Evolutionary conservation across 305 asterid genomes (phyloP).

Genomic region (Fraxinus albicans): DNA sequence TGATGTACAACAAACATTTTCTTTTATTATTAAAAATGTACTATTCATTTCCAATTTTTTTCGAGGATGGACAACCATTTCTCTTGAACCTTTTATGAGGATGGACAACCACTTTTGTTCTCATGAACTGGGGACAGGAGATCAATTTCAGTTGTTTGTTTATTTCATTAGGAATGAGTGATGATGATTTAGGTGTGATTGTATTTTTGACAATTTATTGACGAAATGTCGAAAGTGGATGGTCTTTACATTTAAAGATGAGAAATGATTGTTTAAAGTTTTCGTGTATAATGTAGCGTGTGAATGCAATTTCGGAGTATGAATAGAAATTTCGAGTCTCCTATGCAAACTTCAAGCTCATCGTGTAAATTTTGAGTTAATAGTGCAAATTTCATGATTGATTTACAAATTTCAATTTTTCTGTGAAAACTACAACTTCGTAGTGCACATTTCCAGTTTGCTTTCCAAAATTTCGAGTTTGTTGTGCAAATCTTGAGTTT

Average conservation of each 20-base stretch:
- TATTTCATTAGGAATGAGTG: neutral
- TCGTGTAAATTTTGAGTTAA: neutral
- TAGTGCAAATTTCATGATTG: neutral
- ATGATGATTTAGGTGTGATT: neutral
- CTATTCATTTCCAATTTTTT: neutral
- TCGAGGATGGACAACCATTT: too few relatives aligned
- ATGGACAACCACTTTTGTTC: too few relatives aligned
- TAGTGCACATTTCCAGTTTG: neutral
- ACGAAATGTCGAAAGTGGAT: neutral
- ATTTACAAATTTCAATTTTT: too few relatives aligned
- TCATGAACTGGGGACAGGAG: too few relatives aligned
- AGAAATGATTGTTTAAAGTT: too few relatives aligned
- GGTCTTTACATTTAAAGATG: neutral
- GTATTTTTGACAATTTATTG: neutral
- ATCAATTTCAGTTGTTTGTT: neutral
- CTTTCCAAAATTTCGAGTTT: neutral
- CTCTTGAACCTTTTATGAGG: too few relatives aligned
- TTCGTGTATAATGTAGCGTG: neutral
- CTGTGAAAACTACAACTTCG: neutral
- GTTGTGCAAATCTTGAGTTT: neutral
- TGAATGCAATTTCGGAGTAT: too few relatives aligned
- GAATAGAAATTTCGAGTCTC: too few relatives aligned
- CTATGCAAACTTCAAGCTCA: too few relatives aligned
- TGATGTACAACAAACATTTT: too few relatives aligned
- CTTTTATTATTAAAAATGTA: too few relatives aligned